These are phyloP conservation scores for Pseudogymnoascus sp. DNA, from an alignment of 2,329 filamentous ascomycete species.

Conservation along the genomic window DNA sequence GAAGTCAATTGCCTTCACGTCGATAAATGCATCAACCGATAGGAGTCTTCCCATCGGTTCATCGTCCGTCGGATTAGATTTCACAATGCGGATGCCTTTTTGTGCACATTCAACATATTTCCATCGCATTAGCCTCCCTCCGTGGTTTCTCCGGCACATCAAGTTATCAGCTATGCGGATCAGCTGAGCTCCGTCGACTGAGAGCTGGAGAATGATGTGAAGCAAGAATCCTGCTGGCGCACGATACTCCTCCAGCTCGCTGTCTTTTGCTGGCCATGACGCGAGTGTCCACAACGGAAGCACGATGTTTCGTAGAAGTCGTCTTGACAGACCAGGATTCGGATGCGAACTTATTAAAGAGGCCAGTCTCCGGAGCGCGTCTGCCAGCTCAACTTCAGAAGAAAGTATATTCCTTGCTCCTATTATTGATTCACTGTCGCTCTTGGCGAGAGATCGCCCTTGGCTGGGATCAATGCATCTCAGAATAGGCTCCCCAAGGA, in stretches of 20 bases:
- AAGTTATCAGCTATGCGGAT: conserved; percentile 44
- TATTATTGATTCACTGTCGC: conserved; percentile 31
- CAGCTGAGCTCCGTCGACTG: conserved; percentile 43
- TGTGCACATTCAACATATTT: conserved; percentile 38
- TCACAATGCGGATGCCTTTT: conserved; percentile 44
- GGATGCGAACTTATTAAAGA: conserved; percentile 54
- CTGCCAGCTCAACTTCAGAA: conserved; percentile 37
- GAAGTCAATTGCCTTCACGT: conserved; percentile 35
- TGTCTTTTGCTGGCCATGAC: conserved; percentile 37
- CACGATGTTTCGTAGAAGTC: conserved; percentile 50
- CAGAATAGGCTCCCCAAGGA: conserved; percentile 51
- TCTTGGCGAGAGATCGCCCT: neutral
- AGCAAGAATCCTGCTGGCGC: conserved; percentile 43
- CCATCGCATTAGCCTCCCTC: conserved; percentile 38
- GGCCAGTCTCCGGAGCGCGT: conserved; percentile 46
- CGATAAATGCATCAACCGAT: neutral
- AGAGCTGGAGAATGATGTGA: conserved; percentile 48
- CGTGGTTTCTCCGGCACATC: conserved; percentile 42
- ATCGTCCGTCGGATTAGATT: neutral
- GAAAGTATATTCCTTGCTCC: conserved; percentile 38
- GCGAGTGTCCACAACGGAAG: conserved; percentile 55
- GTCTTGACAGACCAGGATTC: conserved; percentile 54
- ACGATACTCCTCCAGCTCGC: conserved; percentile 33
- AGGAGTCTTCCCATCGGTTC: conserved; percentile 11
- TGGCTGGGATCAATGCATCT: conserved; percentile 38